Evolutionary conservation across 2,329 filamentous ascomycete species (phyloP).

Genomic region (Fonsecaea multimorphosa): DNA sequence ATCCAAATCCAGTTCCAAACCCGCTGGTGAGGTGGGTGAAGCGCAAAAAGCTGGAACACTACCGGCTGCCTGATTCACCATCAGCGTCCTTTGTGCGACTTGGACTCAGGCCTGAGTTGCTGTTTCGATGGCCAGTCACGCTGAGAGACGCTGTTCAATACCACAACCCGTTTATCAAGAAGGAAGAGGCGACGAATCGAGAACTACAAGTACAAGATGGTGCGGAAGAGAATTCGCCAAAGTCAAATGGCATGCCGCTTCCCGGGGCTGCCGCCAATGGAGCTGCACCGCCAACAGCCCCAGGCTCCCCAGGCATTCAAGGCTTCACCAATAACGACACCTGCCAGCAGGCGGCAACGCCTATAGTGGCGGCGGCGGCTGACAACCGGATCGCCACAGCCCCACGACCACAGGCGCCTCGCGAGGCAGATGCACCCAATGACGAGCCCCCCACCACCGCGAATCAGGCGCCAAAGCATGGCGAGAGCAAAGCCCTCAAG

Average conservation of each 20-base stretch:
- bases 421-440: slow-evolving; percentile 5
- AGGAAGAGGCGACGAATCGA: slow-evolving; percentile 2
- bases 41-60: slow-evolving; percentile 10
- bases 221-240: slow-evolving; percentile 7
- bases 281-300: background rate
- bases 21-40: background rate
- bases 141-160: slow-evolving; percentile 6
- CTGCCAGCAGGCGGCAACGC: background rate
- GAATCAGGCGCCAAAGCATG: slow-evolving; percentile 7
- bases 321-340: background rate
- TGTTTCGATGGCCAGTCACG: slow-evolving; percentile 15
- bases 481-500: slow-evolving; percentile 3
- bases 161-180: background rate
- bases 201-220: background rate
- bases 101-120: background rate
- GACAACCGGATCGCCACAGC: background rate
- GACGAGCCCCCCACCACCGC: background rate
- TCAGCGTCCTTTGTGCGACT: slow-evolving; percentile 15
- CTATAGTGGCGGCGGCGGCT: background rate
- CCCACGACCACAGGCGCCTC: slow-evolving; percentile 1
- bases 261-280: slow-evolving; percentile 3
- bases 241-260: background rate
- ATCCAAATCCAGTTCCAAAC: slow-evolving; percentile 3
- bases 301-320: background rate
- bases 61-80: slow-evolving; percentile 1